Percentiles rank a stretch among this genome's conserved stretches.
These are phyloP conservation scores for Asterophora parasitica DNA, from an alignment of 768 basidiomycete genomes.

Conservation along the genomic window DNA sequence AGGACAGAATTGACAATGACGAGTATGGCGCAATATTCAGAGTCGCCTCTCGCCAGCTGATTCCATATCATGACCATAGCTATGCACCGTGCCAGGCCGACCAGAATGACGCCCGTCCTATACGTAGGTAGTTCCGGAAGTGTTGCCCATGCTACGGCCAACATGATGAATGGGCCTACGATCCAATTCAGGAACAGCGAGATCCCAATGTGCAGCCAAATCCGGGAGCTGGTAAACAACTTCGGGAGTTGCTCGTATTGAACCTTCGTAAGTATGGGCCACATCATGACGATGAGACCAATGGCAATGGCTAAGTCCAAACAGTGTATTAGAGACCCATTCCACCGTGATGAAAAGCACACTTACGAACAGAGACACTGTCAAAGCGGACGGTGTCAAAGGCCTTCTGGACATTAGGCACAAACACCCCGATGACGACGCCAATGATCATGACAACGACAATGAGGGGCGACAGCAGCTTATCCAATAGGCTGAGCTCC, in stretches of 20 bases:
- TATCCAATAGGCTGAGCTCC: slow-evolving; percentile 18
- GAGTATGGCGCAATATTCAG: slow-evolving; percentile 71
- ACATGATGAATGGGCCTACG: slow-evolving; percentile 76
- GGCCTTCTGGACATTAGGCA: slow-evolving; percentile 50
- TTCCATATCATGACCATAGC: slow-evolving; percentile 86
- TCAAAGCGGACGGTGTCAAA: slow-evolving; percentile 61
- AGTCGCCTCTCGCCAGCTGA: slow-evolving; percentile 62
- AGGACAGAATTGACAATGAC: slow-evolving; percentile 78
- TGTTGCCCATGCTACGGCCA: slow-evolving; percentile 59
- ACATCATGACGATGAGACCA: slow-evolving; percentile 85
- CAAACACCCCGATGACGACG: slow-evolving; percentile 69
- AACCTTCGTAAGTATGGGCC: slow-evolving; percentile 74
- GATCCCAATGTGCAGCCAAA: slow-evolving; percentile 68
- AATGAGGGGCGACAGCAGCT: slow-evolving; percentile 40
- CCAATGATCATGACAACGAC: slow-evolving; percentile 75
- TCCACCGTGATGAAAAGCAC: neutral
- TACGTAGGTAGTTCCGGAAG: slow-evolving; percentile 74
- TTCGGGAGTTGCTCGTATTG: slow-evolving; percentile 67
- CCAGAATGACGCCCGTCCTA: slow-evolving; percentile 76
- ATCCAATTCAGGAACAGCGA: slow-evolving; percentile 78
- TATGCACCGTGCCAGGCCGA: slow-evolving; percentile 70
- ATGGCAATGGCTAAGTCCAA: slow-evolving; percentile 63
- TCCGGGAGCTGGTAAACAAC: slow-evolving; percentile 43
- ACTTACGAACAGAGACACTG: slow-evolving; percentile 76
- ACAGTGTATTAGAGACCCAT: neutral